phyloP scores from a whole-genome alignment of 2,329 filamentous ascomycete genomes.

The Xylaria polymorpha region DNA sequence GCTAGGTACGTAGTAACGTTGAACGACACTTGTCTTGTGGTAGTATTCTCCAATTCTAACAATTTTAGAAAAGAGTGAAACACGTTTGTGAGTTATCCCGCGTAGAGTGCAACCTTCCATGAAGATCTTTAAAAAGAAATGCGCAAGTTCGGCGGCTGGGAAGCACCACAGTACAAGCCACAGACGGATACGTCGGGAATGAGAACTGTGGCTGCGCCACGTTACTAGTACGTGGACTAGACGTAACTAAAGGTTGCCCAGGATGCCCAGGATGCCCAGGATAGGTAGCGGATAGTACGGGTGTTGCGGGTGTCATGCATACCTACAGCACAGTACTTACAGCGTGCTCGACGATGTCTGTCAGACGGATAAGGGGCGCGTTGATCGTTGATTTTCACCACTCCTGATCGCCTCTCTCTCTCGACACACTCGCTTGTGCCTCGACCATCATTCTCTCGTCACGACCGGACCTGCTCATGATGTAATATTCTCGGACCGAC shows the following conservation, averaged over 20 bases:
- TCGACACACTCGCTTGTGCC: slow-evolving; percentile 24
- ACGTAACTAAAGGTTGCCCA: not conserved
- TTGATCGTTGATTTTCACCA: slow-evolving; percentile 1
- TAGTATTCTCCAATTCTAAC: not conserved
- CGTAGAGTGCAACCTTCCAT: too few species aligned
- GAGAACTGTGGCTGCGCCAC: not conserved
- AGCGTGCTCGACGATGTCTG: slow-evolving; percentile 1
- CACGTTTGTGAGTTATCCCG: too few species aligned
- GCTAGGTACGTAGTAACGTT: too few species aligned
- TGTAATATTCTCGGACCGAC: slow-evolving; percentile 22
- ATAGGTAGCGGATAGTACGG: too few species aligned
- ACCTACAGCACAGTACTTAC: not conserved
- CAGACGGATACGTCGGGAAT: not conserved
- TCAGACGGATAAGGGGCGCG: slow-evolving; percentile 4
- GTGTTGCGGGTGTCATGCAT: not conserved
- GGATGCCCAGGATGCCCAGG: too few species aligned
- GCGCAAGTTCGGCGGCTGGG: too few species aligned
- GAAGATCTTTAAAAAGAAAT: too few species aligned
- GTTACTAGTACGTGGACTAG: not conserved
- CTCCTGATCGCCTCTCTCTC: not conserved
- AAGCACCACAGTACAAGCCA: not conserved
- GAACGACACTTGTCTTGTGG: too few species aligned
- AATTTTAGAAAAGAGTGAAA: too few species aligned
- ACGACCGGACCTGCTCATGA: slow-evolving; percentile 25
- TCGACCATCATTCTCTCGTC: not conserved